Evolutionary conservation across 371 early-diverging fungal genomes (phyloP).

Genomic region (Mortierella sp.): DNA sequence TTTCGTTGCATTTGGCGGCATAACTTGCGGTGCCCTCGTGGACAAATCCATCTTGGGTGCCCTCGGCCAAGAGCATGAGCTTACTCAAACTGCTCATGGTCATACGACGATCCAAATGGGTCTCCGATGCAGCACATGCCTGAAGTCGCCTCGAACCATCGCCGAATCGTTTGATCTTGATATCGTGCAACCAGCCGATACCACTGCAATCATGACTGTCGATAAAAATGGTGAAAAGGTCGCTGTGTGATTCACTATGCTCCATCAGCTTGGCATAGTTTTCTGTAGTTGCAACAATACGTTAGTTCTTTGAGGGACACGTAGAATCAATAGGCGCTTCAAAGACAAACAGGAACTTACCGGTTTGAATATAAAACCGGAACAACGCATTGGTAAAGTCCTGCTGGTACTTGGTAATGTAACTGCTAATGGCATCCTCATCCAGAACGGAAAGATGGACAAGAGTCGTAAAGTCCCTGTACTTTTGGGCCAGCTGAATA

Average conservation of each 20-base stretch:
- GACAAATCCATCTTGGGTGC: slow-evolving; percentile 9
- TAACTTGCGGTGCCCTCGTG: slow-evolving; percentile 28
- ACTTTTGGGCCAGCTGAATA: slow-evolving; percentile 36
- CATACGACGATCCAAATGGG: slow-evolving; percentile 37
- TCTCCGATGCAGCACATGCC: slow-evolving; percentile 30
- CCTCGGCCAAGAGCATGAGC: slow-evolving; percentile 36
- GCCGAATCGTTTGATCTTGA: slow-evolving; percentile 38
- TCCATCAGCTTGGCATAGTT: slow-evolving; percentile 32
- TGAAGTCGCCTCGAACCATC: slow-evolving; percentile 37
- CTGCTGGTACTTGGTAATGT: slow-evolving; percentile 41
- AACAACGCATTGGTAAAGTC: slow-evolving; percentile 50
- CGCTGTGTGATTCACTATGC: slow-evolving; percentile 42
- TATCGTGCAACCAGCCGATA: slow-evolving; percentile 53
- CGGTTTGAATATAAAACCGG: slow-evolving; percentile 34
- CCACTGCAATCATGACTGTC: slow-evolving; percentile 33
- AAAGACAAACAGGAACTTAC: background rate
- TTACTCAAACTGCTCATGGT: slow-evolving; percentile 49
- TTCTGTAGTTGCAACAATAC: slow-evolving; percentile 7
- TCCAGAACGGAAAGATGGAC: slow-evolving; percentile 32
- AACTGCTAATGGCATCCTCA: slow-evolving; percentile 14
- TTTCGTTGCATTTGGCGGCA: slow-evolving; percentile 32
- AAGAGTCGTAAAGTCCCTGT: slow-evolving; percentile 40
- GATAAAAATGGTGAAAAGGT: slow-evolving; percentile 35
- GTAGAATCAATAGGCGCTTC: background rate
- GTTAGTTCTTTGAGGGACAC: background rate